These are phyloP conservation scores for Nakazawaea siamensis DNA, from an alignment of 805 yeast genomes.

Conservation along the genomic window DNA sequence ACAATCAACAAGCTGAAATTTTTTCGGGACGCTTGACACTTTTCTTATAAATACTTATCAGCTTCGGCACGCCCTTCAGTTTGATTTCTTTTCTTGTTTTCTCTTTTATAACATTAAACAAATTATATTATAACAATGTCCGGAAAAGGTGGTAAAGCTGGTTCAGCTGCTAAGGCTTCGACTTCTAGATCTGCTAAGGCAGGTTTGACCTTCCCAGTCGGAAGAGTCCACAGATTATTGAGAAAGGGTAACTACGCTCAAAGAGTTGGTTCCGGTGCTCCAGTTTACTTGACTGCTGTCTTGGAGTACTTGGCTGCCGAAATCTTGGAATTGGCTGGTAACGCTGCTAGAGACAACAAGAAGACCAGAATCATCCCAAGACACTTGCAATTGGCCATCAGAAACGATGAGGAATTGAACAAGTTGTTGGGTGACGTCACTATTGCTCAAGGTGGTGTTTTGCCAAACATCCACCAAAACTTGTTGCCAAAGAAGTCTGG, in stretches of 20 bases:
- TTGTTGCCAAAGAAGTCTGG: constrained; percentile 62
- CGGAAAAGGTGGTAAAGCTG: constrained; percentile 91
- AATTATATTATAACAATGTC: constrained; percentile 27
- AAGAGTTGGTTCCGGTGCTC: constrained; percentile 99
- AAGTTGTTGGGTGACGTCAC: constrained; percentile 88
- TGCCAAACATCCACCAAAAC: constrained; percentile 94
- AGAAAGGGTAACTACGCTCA: constrained; percentile 98
- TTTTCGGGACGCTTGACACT: background rate
- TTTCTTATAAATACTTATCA: too few species aligned
- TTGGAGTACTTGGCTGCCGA: constrained; percentile 97
- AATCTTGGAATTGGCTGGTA: constrained; percentile 96
- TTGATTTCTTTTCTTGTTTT: constrained; percentile 2
- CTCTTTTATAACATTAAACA: background rate
- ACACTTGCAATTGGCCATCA: constrained; percentile 96
- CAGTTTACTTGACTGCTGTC: constrained; percentile 95
- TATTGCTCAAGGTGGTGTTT: constrained; percentile 98
- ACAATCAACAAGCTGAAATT: background rate
- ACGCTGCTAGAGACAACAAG: constrained; percentile 98
- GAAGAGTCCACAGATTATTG: constrained; percentile 95
- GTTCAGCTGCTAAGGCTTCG: constrained; percentile 89
- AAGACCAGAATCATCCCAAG: constrained; percentile 98
- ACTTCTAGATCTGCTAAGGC: constrained; percentile 98
- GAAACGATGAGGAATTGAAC: constrained; percentile 98
- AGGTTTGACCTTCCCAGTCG: constrained; percentile 98
- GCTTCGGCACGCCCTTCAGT: too few species aligned